Evolutionary conservation across 2,329 filamentous ascomycete genomes (phyloP), one percentile per base, ranked within the genome.

Genomic region (Fonsecaea nubica): DNA sequence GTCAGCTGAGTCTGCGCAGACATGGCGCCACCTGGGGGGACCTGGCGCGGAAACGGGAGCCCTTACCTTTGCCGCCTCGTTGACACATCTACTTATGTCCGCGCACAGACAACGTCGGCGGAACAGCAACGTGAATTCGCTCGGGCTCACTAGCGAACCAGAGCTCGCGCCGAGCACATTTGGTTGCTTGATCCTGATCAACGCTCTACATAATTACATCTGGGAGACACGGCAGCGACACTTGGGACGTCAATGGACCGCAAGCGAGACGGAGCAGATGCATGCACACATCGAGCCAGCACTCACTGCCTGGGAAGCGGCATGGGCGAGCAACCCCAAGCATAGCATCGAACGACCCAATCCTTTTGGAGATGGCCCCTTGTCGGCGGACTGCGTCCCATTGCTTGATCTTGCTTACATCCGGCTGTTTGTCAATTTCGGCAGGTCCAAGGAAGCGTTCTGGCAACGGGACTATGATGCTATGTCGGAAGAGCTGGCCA

Each of bases 171-270:
- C 93, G 0, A 97, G 94, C 79, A 93, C 93, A 0, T 96, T 97
- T 76, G 95, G 94, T 8, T 97, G 93, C 76, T 83, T 97, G 35
- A 86, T 97, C 5, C 81, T 99, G 69, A 97, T 98, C 76, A 94
- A 97, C 75, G 93, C 95, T 3, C 83, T 98, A 30, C 95, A 98
- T 80, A 97, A 97, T 73, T 97, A 97, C 78, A 97, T 98, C 53
- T 98, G 95, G 95, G 94, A 98, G 79, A 97, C 93, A 0, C 86
- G 94, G 30, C 93, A 97, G 78, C 85, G 93, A 60, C 93, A 97
- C 73, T 90, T 93, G 73, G 93, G 91, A 72, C 90, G 92, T 69
- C 84, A 92, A 57, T 97, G 94, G 94, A 96, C 93, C 1, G 88
- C 90, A 38, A 90, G 94, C 71, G 94, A 98, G 78, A 96, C 92